Conservation (phyloP, 495 filamentous ascomycete species). For the Penicillium canescens region DNA sequence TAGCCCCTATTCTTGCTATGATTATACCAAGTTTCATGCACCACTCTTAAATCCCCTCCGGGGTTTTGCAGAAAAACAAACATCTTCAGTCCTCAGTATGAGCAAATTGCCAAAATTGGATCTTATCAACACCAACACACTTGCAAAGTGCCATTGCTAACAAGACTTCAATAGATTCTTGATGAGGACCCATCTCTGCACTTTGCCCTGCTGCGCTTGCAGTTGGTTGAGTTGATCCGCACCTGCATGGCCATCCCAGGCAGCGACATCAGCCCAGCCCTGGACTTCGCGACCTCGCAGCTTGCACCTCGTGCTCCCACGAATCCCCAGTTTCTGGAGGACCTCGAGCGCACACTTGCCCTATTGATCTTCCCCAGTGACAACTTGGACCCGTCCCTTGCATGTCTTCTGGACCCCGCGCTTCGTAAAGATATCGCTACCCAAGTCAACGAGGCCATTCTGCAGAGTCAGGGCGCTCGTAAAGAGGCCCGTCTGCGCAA, state of each 20-base stretch:
- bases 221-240: constrained; percentile 92
- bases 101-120: constrained; percentile 46
- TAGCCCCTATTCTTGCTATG: constrained; percentile 59
- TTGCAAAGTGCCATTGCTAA: constrained; percentile 24
- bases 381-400: constrained; percentile 72
- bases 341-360: constrained; percentile 90
- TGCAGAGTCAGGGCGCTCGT: constrained; percentile 66
- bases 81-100: constrained; percentile 96
- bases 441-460: constrained; percentile 83
- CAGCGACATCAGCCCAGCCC: constrained; percentile 75
- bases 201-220: constrained; percentile 86
- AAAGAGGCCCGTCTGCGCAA: constrained; percentile 78
- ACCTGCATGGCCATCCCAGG: constrained; percentile 61
- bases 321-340: constrained; percentile 77
- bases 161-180: constrained; percentile 66
- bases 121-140: constrained; percentile 9
- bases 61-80: constrained; percentile 90
- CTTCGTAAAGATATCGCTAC: constrained; percentile 81
- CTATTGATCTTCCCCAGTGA: constrained; percentile 83
- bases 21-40: constrained; percentile 99
- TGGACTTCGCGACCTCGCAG: constrained; percentile 84
- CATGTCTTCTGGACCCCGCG: constrained; percentile 72
- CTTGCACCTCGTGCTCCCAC: constrained; percentile 84
- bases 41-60: constrained; percentile 88
- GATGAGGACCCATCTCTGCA: constrained; percentile 83